Evolutionary conservation across 257 asterid genomes (phyloP).

Genomic region (Parsonsia alboflavescens): DNA sequence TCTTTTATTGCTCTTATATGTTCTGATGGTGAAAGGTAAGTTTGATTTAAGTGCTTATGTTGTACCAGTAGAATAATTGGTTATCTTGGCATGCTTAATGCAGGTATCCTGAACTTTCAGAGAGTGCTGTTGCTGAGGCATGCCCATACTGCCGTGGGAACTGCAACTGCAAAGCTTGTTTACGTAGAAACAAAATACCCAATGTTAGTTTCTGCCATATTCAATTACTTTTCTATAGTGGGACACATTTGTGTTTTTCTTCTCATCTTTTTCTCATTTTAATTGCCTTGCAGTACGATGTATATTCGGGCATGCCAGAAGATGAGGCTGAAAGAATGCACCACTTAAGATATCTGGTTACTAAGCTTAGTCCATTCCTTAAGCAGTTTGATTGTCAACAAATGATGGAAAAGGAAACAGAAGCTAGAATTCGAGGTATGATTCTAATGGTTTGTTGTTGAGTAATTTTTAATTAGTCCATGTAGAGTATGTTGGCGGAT

Average conservation of each 20-base stretch:
- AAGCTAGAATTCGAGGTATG: slow-evolving; percentile 52
- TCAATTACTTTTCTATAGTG: neutral
- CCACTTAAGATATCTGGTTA: slow-evolving; percentile 28
- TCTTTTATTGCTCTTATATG: neutral
- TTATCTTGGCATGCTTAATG: slow-evolving; percentile 13
- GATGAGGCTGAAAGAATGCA: slow-evolving; percentile 16
- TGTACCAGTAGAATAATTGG: neutral
- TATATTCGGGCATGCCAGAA: slow-evolving; percentile 33
- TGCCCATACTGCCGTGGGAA: slow-evolving; percentile 55
- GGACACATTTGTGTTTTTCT: slow-evolving; percentile 3
- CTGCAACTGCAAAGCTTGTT: slow-evolving; percentile 65
- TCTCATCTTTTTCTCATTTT: neutral
- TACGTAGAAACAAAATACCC: slow-evolving; percentile 23
- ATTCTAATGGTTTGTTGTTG: neutral
- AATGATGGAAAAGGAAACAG: slow-evolving; percentile 37
- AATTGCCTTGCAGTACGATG: slow-evolving; percentile 28
- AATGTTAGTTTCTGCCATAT: slow-evolving; percentile 27
- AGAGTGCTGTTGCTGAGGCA: slow-evolving; percentile 31
- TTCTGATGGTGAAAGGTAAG: neutral
- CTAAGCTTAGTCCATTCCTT: slow-evolving; percentile 35
- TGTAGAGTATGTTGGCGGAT: neutral
- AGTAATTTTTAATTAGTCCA: neutral
- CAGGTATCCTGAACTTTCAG: slow-evolving; percentile 58
- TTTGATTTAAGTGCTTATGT: neutral
- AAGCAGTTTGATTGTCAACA: slow-evolving; percentile 36